These are phyloP conservation scores for Rhexocercosporidium sp. DNA, from an alignment of 2,329 filamentous ascomycete genomes.

Conservation along the genomic window DNA sequence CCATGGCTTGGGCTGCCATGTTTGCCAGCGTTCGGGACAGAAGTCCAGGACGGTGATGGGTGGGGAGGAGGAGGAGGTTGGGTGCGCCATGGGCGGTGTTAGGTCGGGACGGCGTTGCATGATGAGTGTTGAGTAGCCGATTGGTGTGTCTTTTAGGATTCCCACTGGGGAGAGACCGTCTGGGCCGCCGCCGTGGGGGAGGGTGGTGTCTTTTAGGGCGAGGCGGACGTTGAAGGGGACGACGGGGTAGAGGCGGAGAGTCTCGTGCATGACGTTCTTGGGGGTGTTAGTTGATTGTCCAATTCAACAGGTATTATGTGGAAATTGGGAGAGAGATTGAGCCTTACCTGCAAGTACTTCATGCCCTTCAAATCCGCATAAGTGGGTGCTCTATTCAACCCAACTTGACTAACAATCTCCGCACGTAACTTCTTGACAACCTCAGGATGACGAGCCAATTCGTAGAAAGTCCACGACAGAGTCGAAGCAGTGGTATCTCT, in stretches of 20 bases:
- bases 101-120: conserved; percentile 75
- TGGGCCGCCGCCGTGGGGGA: conserved; percentile 73
- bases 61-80: conserved; percentile 55
- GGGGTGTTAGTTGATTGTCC: neutral
- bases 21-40: conserved; percentile 70
- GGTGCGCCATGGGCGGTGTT: conserved; percentile 57
- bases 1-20: conserved; percentile 69
- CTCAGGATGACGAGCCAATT: conserved; percentile 74
- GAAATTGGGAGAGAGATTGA: neutral
- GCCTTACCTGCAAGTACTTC: conserved; percentile 69
- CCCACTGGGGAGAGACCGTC: conserved; percentile 67
- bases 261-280: conserved; percentile 75
- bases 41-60: conserved; percentile 57
- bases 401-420: conserved; percentile 74
- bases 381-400: conserved; percentile 65
- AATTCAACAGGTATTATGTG: neutral
- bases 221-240: conserved; percentile 82
- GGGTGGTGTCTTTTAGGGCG: conserved; percentile 73
- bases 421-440: conserved; percentile 70
- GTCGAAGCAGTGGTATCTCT: conserved; percentile 86
- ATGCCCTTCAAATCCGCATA: conserved; percentile 86
- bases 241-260: conserved; percentile 75
- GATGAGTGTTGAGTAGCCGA: conserved; percentile 70
- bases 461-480: conserved; percentile 82
- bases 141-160: conserved; percentile 66